Base-by-base conservation (phyloP, 805 yeast species). In the Saccharomycopsis oosterbeekiorum region DNA sequence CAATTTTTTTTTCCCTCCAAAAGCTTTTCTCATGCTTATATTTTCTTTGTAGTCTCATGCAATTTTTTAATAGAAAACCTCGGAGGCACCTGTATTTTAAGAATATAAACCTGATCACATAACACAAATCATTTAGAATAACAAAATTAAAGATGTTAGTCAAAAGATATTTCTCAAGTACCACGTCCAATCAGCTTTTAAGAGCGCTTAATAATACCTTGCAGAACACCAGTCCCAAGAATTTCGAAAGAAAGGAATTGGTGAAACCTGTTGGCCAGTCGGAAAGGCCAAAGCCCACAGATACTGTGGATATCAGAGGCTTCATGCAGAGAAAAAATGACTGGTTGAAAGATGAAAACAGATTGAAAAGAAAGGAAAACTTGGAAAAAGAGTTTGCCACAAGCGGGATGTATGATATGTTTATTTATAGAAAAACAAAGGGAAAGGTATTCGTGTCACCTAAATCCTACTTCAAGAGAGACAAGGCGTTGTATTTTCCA, bases 371-470 rank as follows among this genome's bases (percentile, higher is more conserved):
- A 58, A 76, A 84, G 34, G 77, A 76, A 59, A 82, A 80, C 62
- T 71, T 87, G 64, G 85, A 84, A 66, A 75, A 76, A 56, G 90
- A 87, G 72, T 78, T 86, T 65, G 80, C 85, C 29, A 82, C 80
- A 65, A 84, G 89, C 34, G 85, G 88, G n/a, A 79, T 84, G 78
- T 80, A 82, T 65, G 86, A 85, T 62, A 77, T 85, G 69, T 81
- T 82, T 67, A 78, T 81, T 1, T 85, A 83, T 69, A 76, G 85
- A 57, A 86, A 85, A 67, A 88, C 93, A 1, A 81, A 84, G 43
- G 99, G 98, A 26, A 90, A 91, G 73, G 78, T 92, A 65, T 94
- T 91, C 75, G 75, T 80, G 17, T 82, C 97, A 0, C 98, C 98
- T 0, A 77, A 81, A n/a, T 82, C 91, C 1, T 86, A 81, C 67